Evolutionary conservation across 208 protist species (phyloP).

Genomic region (Leishmania mexicana): DNA sequence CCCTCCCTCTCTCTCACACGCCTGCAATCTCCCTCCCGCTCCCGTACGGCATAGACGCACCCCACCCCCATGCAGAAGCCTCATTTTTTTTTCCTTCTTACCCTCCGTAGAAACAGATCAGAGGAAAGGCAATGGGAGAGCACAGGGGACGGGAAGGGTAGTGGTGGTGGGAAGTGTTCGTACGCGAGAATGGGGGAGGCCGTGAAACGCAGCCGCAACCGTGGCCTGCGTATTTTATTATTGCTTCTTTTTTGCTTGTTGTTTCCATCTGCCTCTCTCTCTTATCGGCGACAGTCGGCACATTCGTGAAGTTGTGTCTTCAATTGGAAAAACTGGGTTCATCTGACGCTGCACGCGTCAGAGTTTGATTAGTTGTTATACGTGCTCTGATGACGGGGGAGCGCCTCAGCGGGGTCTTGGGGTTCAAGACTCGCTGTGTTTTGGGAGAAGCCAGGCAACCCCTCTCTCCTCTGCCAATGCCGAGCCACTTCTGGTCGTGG

Average conservation of each 20-base stretch:
- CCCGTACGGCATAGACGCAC: background rate
- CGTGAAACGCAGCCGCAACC: background rate
- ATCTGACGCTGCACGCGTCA: background rate
- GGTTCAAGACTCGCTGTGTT: background rate
- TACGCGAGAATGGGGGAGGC: background rate
- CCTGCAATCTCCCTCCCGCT: background rate
- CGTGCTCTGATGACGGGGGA: background rate
- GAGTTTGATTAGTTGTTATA: background rate
- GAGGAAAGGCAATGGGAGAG: background rate
- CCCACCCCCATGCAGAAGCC: background rate
- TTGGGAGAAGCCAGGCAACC: background rate
- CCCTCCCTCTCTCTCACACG: background rate
- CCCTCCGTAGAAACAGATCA: background rate
- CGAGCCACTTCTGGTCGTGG: background rate
- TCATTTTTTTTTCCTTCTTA: background rate
- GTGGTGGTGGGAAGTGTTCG: background rate
- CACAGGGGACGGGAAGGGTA: background rate
- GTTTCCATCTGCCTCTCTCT: background rate
- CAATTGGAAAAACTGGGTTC: background rate
- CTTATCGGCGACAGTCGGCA: background rate
- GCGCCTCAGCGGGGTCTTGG: background rate
- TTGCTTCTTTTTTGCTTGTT: constrained; percentile 4
- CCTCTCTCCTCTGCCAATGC: background rate
- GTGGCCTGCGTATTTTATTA: background rate
- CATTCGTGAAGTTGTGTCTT: background rate